Percentiles rank a stretch among this genome's conserved stretches.
These are phyloP conservation scores for Chrysoporthe puriensis DNA, from an alignment of 2,329 filamentous ascomycete species.

Conservation along the genomic window DNA sequence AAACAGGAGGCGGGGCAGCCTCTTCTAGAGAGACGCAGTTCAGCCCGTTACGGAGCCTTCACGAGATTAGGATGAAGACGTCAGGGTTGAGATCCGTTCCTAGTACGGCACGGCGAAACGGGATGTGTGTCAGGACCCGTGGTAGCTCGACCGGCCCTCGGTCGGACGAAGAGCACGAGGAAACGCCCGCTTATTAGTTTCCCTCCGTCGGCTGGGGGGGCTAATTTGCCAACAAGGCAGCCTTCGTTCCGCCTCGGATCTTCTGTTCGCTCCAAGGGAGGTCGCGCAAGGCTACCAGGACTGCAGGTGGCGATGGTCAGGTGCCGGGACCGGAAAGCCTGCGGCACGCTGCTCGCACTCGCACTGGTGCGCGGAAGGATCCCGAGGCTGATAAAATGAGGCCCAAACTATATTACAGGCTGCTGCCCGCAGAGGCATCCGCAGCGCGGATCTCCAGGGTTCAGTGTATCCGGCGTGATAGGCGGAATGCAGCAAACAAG, in stretches of 20 bases:
- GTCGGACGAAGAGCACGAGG: not conserved
- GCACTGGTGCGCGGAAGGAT: no score
- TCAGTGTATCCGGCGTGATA: not conserved
- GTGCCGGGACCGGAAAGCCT: not conserved
- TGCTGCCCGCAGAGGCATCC: not conserved
- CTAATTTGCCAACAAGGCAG: not conserved
- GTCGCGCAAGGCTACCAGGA: not conserved
- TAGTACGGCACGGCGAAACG: slow-evolving; percentile 12
- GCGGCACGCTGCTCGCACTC: no score
- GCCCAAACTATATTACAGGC: not conserved
- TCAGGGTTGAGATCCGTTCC: not conserved
- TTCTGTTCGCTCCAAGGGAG: not conserved
- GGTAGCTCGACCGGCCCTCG: not conserved
- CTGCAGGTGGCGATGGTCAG: not conserved
- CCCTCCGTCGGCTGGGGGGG: not conserved
- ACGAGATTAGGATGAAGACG: not conserved
- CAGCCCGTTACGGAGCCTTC: not conserved
- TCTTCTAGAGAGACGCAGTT: not conserved
- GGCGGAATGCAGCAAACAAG: not conserved
- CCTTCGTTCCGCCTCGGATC: not conserved
- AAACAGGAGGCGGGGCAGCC: not conserved
- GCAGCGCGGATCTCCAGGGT: not conserved
- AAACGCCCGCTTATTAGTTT: not conserved
- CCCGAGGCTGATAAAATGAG: not conserved
- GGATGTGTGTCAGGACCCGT: slow-evolving; percentile 9